phyloP scores from a whole-genome alignment of 2,329 filamentous ascomycete genomes.

The Metarhizium album region DNA sequence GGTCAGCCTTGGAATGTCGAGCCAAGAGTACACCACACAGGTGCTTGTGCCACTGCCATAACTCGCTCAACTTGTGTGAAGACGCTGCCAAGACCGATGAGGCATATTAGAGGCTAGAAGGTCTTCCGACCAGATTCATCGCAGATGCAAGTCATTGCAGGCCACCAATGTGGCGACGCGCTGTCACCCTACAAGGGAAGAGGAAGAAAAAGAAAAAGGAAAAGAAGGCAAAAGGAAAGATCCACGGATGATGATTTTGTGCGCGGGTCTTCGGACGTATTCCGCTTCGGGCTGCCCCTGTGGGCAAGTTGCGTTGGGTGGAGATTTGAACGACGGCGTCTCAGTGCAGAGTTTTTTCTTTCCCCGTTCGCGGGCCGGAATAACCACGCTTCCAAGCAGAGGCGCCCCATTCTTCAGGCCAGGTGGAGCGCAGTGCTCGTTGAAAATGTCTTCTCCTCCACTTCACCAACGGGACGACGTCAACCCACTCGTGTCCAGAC shows the following conservation, averaged over 20 bases:
- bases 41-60: background rate
- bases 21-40: background rate
- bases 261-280: background rate
- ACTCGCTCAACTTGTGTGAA: background rate
- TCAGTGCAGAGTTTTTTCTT: too few species aligned
- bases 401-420: too few species aligned
- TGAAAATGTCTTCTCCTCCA: too few species aligned
- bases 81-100: background rate
- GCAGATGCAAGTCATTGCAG: background rate
- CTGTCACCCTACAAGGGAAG: background rate
- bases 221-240: background rate
- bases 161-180: background rate
- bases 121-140: background rate
- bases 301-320: background rate
- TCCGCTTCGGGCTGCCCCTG: background rate
- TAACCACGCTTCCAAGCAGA: too few species aligned
- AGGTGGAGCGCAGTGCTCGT: too few species aligned
- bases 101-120: background rate
- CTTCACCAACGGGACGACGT: too few species aligned
- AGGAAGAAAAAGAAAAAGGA: too few species aligned
- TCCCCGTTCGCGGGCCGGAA: too few species aligned
- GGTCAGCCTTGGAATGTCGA: background rate
- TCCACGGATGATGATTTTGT: background rate
- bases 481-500: too few species aligned
- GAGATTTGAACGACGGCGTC: too few species aligned